Conservation (phyloP, 495 filamentous ascomycete genomes). For the Neurospora pannonica region DNA sequence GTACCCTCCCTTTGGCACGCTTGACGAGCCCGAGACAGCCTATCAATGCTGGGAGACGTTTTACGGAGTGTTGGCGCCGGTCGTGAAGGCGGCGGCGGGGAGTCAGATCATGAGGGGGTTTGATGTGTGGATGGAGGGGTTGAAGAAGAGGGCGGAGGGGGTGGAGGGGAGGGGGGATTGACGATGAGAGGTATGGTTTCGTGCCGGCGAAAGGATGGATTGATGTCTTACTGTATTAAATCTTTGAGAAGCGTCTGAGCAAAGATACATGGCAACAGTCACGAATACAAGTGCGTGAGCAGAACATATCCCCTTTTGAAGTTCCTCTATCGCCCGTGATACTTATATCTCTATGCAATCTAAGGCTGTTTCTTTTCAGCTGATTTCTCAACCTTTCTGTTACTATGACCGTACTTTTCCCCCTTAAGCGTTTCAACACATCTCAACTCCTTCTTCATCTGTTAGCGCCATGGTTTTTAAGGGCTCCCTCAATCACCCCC, state of each 20-base stretch:
- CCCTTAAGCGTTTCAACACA: neutral
- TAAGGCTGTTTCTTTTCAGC: neutral
- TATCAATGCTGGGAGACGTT: slow-evolving; percentile 35
- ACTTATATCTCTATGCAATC: neutral
- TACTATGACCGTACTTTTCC: neutral
- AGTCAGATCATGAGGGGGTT: slow-evolving; percentile 20
- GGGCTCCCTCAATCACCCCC: neutral
- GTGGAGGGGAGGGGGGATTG: neutral
- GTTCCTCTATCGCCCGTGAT: neutral
- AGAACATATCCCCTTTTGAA: neutral
- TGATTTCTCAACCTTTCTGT: neutral
- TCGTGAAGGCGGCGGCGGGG: slow-evolving; percentile 11
- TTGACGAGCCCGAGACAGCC: slow-evolving; percentile 5
- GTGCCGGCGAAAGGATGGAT: no score
- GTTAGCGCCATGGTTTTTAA: neutral
- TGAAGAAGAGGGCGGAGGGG: slow-evolving; percentile 23
- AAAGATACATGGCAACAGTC: neutral
- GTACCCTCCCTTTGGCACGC: neutral
- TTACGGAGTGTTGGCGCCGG: slow-evolving; percentile 22
- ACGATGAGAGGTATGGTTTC: no score
- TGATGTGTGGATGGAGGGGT: slow-evolving; percentile 20
- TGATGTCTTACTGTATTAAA: neutral
- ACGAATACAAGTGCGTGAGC: neutral
- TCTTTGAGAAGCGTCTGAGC: neutral
- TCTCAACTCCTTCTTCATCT: neutral